phyloP scores from a whole-genome alignment of 805 yeast species.

The Yarrowia sp. region DNA sequence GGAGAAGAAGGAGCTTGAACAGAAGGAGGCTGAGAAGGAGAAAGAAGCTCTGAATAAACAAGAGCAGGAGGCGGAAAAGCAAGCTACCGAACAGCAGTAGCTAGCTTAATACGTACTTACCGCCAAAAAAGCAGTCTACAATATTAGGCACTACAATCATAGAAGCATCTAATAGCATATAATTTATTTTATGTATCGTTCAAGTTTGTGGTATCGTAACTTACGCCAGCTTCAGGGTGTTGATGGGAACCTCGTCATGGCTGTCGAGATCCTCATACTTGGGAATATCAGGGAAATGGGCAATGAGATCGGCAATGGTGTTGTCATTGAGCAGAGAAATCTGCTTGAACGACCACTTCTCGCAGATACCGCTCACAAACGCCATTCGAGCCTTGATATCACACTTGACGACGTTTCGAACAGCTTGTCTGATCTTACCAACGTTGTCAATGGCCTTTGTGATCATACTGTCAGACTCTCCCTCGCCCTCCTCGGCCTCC shows the following conservation, averaged over 20 bases:
- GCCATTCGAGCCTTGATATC: conserved; percentile 69
- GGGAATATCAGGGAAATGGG: conserved; percentile 42
- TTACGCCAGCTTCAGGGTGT: not conserved
- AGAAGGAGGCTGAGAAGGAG: too few species aligned
- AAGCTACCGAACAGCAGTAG: too few species aligned
- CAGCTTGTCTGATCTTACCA: conserved; percentile 59
- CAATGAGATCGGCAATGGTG: conserved; percentile 53
- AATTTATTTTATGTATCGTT: conserved; percentile 1
- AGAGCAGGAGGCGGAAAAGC: too few species aligned
- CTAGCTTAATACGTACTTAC: too few species aligned
- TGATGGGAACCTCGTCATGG: not conserved
- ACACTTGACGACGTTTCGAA: conserved; percentile 58
- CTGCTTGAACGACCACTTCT: conserved; percentile 61
- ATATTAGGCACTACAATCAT: too few species aligned
- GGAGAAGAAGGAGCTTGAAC: not conserved
- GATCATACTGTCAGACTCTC: conserved; percentile 49
- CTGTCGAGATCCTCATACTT: conserved; percentile 23
- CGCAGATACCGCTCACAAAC: conserved; percentile 73
- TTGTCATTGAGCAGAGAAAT: conserved; percentile 57
- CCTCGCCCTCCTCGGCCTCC: conserved; percentile 53
- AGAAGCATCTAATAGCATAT: not conserved
- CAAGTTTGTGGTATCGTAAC: not conserved
- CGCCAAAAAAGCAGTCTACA: too few species aligned
- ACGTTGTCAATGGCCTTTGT: conserved; percentile 57
- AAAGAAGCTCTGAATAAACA: too few species aligned